Percentiles rank a stretch among this genome's conserved stretches.
Conservation (phyloP, 2,329 filamentous ascomycete genomes). For the Ilyonectria mors-panacis region DNA sequence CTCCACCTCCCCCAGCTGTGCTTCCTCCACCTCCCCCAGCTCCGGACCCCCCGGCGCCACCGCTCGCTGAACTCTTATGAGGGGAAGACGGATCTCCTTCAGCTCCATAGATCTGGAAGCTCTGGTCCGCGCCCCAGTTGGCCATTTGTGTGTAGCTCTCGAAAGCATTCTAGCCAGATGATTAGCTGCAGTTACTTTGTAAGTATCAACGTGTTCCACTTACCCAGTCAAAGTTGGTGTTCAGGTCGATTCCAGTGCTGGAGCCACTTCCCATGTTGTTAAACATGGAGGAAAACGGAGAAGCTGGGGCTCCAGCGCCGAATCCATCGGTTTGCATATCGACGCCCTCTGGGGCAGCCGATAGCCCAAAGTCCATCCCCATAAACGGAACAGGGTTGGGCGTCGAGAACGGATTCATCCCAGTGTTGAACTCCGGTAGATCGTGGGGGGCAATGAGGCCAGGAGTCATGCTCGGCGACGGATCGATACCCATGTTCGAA, state of each 20-base stretch:
- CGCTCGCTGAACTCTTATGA: slow-evolving; percentile 44
- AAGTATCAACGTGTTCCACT: slow-evolving; percentile 40
- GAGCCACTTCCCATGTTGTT: slow-evolving; percentile 56
- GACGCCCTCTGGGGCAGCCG: slow-evolving; percentile 48
- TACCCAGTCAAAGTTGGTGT: slow-evolving; percentile 73
- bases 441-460: slow-evolving; percentile 45
- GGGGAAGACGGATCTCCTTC: slow-evolving; percentile 48
- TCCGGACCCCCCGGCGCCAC: slow-evolving; percentile 39
- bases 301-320: slow-evolving; percentile 50
- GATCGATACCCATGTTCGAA: slow-evolving; percentile 59
- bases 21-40: slow-evolving; percentile 18
- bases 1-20: slow-evolving; percentile 14
- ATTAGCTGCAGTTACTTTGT: slow-evolving; percentile 44
- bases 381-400: slow-evolving; percentile 59
- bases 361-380: slow-evolving; percentile 60
- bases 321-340: slow-evolving; percentile 52
- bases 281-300: slow-evolving; percentile 69
- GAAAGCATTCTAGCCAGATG: slow-evolving; percentile 63
- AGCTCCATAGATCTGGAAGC: slow-evolving; percentile 65
- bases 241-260: slow-evolving; percentile 58
- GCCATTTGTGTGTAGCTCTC: slow-evolving; percentile 70
- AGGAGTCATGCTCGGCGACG: slow-evolving; percentile 46
- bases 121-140: slow-evolving; percentile 67
- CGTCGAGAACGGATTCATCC: slow-evolving; percentile 51
- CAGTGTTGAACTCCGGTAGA: slow-evolving; percentile 46